Percentiles rank a stretch among this genome's conserved stretches.
These are phyloP conservation scores for Hypoxylon lienhwacheense DNA, from an alignment of 495 filamentous ascomycete genomes.

Conservation along the genomic window DNA sequence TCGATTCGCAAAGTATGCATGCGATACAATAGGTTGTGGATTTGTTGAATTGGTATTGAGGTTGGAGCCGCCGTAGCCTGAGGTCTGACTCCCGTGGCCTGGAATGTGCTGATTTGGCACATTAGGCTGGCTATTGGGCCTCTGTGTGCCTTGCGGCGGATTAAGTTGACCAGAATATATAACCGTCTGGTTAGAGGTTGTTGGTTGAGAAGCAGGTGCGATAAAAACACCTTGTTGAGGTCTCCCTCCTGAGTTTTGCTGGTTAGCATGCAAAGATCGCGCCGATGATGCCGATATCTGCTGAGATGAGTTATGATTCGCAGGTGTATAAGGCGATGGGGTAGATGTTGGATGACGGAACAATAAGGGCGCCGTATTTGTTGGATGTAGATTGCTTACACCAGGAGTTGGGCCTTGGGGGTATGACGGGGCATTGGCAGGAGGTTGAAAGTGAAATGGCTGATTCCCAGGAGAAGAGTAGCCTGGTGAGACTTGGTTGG, in stretches of 20 bases:
- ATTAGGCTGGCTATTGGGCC: background rate
- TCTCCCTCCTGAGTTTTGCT: background rate
- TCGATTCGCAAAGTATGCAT: too few relatives aligned
- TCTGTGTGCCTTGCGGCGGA: slow-evolving; percentile 3
- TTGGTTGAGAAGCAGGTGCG: background rate
- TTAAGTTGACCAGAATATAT: background rate
- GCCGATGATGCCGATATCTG: background rate
- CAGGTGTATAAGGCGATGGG: too few relatives aligned
- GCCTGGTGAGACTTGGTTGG: too few relatives aligned
- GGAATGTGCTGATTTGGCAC: background rate
- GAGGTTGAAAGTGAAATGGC: too few relatives aligned
- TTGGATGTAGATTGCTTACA: too few relatives aligned
- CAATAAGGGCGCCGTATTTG: too few relatives aligned
- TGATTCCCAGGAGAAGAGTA: too few relatives aligned
- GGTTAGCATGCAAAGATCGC: background rate
- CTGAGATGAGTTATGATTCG: too few relatives aligned
- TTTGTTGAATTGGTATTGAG: background rate
- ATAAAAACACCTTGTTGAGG: background rate
- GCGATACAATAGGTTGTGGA: background rate
- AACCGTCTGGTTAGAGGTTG: background rate
- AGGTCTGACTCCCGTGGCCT: background rate
- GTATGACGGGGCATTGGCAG: too few relatives aligned
- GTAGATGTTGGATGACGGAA: too few relatives aligned
- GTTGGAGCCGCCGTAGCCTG: background rate
- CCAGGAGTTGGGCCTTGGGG: too few relatives aligned